These are phyloP conservation scores for Fremontodendron californicum DNA, from an alignment of 345 rosid genomes.

Conservation along the genomic window DNA sequence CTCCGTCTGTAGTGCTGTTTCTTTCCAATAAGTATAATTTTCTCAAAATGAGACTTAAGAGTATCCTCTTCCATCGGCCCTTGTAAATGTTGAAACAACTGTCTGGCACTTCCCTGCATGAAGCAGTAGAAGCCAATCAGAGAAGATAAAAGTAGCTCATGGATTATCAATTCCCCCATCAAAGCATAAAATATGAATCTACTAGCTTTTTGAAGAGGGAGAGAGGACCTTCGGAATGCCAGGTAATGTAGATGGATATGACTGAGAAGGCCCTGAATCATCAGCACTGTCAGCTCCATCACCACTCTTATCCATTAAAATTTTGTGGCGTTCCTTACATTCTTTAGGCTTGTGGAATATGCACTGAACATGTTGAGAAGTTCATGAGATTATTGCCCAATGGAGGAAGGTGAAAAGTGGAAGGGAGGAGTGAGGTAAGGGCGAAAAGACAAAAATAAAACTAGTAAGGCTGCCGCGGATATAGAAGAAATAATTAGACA, in stretches of 20 bases:
- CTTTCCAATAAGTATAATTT: constrained; percentile 75
- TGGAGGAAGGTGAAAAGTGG: neutral
- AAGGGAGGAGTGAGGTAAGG: neutral
- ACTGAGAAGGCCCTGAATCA: constrained; percentile 95
- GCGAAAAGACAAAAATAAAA: neutral
- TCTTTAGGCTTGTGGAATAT: constrained; percentile 83
- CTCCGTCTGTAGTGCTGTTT: constrained; percentile 52
- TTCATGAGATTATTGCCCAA: constrained; percentile 5
- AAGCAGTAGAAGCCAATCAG: constrained; percentile 20
- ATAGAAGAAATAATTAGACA: neutral
- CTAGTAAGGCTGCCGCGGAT: constrained; percentile 1
- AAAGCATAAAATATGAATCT: constrained; percentile 11
- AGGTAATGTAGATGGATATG: constrained; percentile 98
- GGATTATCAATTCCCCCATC: neutral
- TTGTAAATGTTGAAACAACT: constrained; percentile 92
- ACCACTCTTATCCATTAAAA: constrained; percentile 80
- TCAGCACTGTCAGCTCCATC: constrained; percentile 99
- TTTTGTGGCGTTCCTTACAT: constrained; percentile 97
- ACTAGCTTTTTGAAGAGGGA: constrained; percentile 11
- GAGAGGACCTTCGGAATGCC: constrained; percentile 89
- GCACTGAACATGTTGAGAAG: constrained; percentile 47
- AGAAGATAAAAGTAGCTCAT: constrained; percentile 15
- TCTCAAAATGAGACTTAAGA: constrained; percentile 94
- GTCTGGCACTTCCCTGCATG: constrained; percentile 96
- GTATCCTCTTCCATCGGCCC: constrained; percentile 97